Evolutionary conservation across 2,329 filamentous ascomycete genomes (phyloP).

Genomic region (Colletotrichum orchidophilum): DNA sequence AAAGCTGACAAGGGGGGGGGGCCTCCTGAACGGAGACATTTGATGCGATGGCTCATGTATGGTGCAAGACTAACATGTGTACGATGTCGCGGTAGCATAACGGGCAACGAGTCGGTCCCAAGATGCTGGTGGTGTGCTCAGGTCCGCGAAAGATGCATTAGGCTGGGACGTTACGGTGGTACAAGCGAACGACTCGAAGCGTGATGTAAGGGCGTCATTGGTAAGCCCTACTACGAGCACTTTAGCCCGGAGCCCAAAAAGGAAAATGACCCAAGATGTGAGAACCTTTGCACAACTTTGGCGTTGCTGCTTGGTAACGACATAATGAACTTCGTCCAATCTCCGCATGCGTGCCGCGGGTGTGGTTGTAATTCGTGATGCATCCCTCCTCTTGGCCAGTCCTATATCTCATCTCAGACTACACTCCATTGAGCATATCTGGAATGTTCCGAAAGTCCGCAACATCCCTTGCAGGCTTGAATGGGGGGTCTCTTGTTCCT

Average conservation of each 20-base stretch:
- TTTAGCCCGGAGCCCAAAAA: constrained; percentile 14
- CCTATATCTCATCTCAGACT: constrained; percentile 4
- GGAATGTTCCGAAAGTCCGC: constrained; percentile 28
- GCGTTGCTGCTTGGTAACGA: constrained; percentile 30
- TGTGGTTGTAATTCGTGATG: neutral
- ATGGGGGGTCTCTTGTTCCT: neutral
- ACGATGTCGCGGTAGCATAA: constrained; percentile 24
- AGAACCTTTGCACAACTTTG: neutral
- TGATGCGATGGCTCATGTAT: constrained; percentile 23
- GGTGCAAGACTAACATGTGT: constrained; percentile 4
- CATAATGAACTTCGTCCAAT: neutral
- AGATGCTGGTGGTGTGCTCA: constrained; percentile 9
- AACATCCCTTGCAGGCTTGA: constrained; percentile 17
- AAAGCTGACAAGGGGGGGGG: neutral
- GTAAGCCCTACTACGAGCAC: constrained; percentile 16
- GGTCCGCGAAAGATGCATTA: constrained; percentile 25
- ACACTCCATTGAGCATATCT: neutral
- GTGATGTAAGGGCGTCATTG: constrained; percentile 21
- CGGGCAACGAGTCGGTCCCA: constrained; percentile 2
- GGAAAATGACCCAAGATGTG: neutral
- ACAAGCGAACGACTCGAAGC: neutral
- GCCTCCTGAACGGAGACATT: constrained; percentile 12
- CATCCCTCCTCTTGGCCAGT: neutral
- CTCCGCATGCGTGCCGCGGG: constrained; percentile 20
- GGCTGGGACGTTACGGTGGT: constrained; percentile 14